These are phyloP conservation scores for Smallanthus sonchifolius DNA, from an alignment of 129 eudicot genomes.

Conservation along the genomic window DNA sequence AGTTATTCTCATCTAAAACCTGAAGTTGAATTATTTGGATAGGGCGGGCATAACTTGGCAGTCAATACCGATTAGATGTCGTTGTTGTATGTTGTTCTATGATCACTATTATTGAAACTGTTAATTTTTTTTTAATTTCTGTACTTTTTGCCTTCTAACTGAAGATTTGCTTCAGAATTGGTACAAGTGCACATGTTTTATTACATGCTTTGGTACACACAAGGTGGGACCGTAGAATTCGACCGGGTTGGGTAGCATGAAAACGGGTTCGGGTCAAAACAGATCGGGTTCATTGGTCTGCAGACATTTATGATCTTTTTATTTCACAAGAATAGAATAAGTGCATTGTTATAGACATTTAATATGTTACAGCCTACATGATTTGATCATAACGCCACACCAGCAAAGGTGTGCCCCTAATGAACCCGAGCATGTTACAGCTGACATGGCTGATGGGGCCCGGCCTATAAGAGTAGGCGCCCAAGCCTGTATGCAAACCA, in stretches of 20 bases:
- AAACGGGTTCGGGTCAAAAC: neutral
- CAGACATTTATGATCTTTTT: neutral
- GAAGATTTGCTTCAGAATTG: neutral
- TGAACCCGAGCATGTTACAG: neutral
- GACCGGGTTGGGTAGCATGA: neutral
- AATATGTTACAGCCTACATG: neutral
- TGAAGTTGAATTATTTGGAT: conserved; percentile 19
- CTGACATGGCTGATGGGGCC: neutral
- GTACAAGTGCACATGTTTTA: neutral
- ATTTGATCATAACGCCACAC: neutral
- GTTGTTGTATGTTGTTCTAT: conserved; percentile 16
- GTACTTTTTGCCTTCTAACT: neutral
- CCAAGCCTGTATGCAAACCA: conserved; percentile 61
- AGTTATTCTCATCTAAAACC: conserved; percentile 11
- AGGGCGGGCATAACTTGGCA: conserved; percentile 22
- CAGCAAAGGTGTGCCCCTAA: neutral
- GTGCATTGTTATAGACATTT: neutral
- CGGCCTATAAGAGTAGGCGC: too few species aligned
- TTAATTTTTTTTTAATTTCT: neutral
- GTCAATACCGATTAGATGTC: conserved; percentile 17
- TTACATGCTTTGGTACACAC: neutral
- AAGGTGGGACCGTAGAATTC: neutral
- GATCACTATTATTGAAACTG: conserved; percentile 11
- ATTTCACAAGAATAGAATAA: neutral
- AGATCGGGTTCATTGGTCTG: neutral